A percentile compares a stretch with the other conserved stretches of the same genome.
Evolutionary conservation across 1,284 basidiomycete genomes (phyloP).

Genomic region (Rhodotorula sp.): DNA sequence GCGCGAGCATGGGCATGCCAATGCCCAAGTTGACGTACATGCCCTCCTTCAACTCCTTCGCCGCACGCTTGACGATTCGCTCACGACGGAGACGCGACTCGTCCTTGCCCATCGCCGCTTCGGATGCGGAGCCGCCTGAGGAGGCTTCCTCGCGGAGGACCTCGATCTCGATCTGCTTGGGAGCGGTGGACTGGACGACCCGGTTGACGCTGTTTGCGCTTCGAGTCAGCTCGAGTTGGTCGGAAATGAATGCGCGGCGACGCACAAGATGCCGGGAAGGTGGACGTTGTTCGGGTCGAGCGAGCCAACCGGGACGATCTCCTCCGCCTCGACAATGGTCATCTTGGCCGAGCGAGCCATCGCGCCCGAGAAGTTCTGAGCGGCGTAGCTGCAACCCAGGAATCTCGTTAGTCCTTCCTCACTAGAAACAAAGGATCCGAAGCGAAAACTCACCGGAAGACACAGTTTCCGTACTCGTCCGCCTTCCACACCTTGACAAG

Average conservation of each 20-base stretch:
- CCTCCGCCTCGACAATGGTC: conserved; percentile 91
- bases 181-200: conserved; percentile 55
- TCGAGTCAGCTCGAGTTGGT: background rate
- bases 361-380: conserved; percentile 80
- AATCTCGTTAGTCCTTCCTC: background rate
- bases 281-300: conserved; percentile 78
- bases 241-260: background rate
- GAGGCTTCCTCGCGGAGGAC: conserved; percentile 27
- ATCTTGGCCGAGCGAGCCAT: conserved; percentile 88
- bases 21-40: conserved; percentile 49
- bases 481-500: conserved; percentile 94
- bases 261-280: conserved; percentile 46
- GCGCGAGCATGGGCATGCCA: conserved; percentile 92
- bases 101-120: conserved; percentile 52
- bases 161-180: conserved; percentile 70
- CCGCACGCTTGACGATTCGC: conserved; percentile 79
- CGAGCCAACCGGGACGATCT: conserved; percentile 83
- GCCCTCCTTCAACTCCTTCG: conserved; percentile 86
- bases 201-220: conserved; percentile 38
- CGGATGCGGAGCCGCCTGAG: conserved; percentile 23
- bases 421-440: conserved; percentile 68
- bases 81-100: conserved; percentile 60
- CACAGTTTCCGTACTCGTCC: conserved; percentile 63
- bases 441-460: conserved; percentile 59
- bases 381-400: conserved; percentile 63